A percentile compares a stretch with the other conserved stretches of the same genome.
These are phyloP conservation scores for Ceratocystis huliohia DNA, from an alignment of 2,329 filamentous ascomycete species.

Conservation along the genomic window DNA sequence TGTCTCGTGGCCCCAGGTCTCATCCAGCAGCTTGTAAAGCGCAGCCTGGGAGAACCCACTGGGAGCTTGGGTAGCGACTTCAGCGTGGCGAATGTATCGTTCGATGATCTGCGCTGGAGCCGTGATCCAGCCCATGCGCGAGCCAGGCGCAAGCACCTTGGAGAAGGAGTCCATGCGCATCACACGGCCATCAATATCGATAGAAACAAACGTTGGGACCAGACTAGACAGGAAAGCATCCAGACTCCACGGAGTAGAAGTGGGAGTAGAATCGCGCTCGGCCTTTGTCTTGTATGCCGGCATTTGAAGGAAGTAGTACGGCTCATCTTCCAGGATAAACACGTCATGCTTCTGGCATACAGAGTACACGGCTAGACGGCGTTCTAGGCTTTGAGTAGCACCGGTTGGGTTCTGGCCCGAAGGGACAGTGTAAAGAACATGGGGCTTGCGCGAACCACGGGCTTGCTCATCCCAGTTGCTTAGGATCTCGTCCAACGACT, in stretches of 20 bases:
- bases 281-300: conserved; percentile 54
- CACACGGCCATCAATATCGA: conserved; percentile 79
- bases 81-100: conserved; percentile 67
- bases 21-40: conserved; percentile 80
- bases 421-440: conserved; percentile 47
- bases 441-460: conserved; percentile 38
- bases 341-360: conserved; percentile 75
- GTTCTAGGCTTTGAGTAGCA: conserved; percentile 57
- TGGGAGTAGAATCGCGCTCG: conserved; percentile 47
- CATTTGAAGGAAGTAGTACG: conserved; percentile 91
- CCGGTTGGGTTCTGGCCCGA: conserved; percentile 89
- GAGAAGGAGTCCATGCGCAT: conserved; percentile 87
- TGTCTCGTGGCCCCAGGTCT: conserved; percentile 83
- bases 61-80: conserved; percentile 74
- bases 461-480: conserved; percentile 36
- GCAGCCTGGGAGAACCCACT: conserved; percentile 73
- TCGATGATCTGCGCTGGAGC: conserved; percentile 75
- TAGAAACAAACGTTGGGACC: conserved; percentile 46
- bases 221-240: conserved; percentile 62
- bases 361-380: conserved; percentile 60
- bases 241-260: conserved; percentile 40
- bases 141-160: conserved; percentile 76
- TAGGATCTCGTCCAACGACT: conserved; percentile 40
- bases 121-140: conserved; percentile 78
- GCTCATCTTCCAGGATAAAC: conserved; percentile 82